Evolutionary conservation across 192 early-diverging fungal species (phyloP), one percentile per base, ranked within the genome.

Genomic region (Funneliformis mosseae): DNA sequence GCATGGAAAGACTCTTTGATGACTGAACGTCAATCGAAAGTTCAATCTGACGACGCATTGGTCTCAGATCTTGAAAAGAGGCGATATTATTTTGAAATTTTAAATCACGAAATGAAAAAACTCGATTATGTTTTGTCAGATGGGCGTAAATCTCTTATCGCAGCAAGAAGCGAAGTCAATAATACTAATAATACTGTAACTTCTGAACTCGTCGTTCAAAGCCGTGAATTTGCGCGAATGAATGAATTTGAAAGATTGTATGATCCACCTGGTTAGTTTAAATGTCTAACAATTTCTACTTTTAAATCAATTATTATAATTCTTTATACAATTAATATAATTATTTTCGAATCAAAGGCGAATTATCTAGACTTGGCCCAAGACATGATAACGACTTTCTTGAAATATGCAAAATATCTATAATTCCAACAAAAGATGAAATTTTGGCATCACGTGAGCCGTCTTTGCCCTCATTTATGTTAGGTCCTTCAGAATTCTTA

Each of bases 361-460:
- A 73, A 2, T 76, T 88, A 1, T 88, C 87, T 2, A 21, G 48
- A 25, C 4, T 80, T n/a, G 87, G 87, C 0, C 83, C 76, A 4
- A 76, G 89, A 2, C 90, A 92, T 71, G 88, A 89, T 82, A 92
- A 92, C 78, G 90, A 92, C 73, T 38, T 39, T 9, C 2, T 55
- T 16, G 83, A 87, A 12, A 86, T 92, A 60, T 23, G 73, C 4
- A 61, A 87, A 6, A 88, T 92, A 60, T 67, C 68, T 1, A 77
- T 92, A 11, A 83, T 92, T 12, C 91, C 91, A 11, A 91, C 91
- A 8, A 73, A 84, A 60, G 62, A 82, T 8, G 91, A 92, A 76
- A 88, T 91, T 41, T 42, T 79, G n/a, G 79, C 79, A 42, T 23
- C 10, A 11, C 74, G 82, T 8, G 42, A 46, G 10, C 88, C 90